Percentiles rank a stretch among this genome's conserved stretches.
These are phyloP conservation scores for Podaxis pistillaris DNA, from an alignment of 768 basidiomycete genomes.

Conservation along the genomic window DNA sequence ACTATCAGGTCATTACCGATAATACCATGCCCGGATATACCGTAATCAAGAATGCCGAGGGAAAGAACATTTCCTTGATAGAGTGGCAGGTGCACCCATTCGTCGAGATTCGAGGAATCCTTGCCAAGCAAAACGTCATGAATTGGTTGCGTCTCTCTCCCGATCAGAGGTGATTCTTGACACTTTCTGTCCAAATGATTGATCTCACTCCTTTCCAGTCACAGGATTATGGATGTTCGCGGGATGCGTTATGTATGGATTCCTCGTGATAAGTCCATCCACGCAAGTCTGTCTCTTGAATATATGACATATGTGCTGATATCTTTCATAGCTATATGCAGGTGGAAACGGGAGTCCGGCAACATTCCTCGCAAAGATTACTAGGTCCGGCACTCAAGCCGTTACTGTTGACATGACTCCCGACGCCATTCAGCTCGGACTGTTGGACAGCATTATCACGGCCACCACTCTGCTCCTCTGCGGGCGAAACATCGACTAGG, in stretches of 20 bases:
- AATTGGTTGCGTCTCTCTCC: conserved; percentile 54
- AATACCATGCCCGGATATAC: conserved; percentile 50
- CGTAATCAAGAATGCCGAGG: conserved; percentile 47
- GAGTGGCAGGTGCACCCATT: conserved; percentile 53
- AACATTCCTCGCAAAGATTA: conserved; percentile 50
- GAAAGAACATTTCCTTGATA: conserved; percentile 49
- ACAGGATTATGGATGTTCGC: conserved; percentile 50
- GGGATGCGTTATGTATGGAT: conserved; percentile 55
- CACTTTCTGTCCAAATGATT: background rate
- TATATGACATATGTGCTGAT: background rate
- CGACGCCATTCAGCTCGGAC: conserved; percentile 50
- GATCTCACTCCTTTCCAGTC: conserved; percentile 25
- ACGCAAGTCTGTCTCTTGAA: conserved; percentile 35
- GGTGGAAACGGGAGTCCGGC: conserved; percentile 29
- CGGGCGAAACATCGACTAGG: conserved; percentile 61
- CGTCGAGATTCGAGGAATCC: conserved; percentile 52
- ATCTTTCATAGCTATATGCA: conserved; percentile 43
- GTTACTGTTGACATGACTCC: conserved; percentile 56
- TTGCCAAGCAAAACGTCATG: conserved; percentile 46
- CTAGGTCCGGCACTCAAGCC: conserved; percentile 29
- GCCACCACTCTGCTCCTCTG: conserved; percentile 56
- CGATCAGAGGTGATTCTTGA: conserved; percentile 36
- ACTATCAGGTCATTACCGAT: conserved; percentile 52
- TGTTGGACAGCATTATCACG: conserved; percentile 50
- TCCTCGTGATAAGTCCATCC: conserved; percentile 51